These are phyloP conservation scores for Suillus bovinus DNA, from an alignment of 768 basidiomycete genomes.

Conservation along the genomic window DNA sequence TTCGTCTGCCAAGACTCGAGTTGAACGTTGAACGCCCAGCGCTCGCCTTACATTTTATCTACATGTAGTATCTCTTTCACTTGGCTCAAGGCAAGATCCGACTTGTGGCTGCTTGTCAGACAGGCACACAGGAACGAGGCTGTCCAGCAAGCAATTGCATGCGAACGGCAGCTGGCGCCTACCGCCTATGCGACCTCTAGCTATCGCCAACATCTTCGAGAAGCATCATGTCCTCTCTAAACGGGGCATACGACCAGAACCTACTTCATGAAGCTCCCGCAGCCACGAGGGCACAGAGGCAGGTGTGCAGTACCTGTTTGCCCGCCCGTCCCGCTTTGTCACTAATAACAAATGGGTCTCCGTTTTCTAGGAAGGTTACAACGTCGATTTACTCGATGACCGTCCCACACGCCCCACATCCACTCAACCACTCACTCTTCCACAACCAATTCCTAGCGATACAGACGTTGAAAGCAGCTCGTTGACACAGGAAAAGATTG, in stretches of 20 bases:
- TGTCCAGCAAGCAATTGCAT: constrained; percentile 22
- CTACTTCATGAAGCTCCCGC: constrained; percentile 41
- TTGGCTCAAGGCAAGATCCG: neutral
- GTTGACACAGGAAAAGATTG: constrained; percentile 15
- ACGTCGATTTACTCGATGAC: constrained; percentile 43
- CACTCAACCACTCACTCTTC: constrained; percentile 20
- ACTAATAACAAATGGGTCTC: neutral
- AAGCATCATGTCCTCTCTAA: constrained; percentile 25
- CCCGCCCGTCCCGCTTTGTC: neutral
- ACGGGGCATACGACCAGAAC: constrained; percentile 36
- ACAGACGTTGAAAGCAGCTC: constrained; percentile 14
- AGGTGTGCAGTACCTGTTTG: constrained; percentile 31
- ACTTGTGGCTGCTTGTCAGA: neutral
- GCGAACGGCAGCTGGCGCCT: constrained; percentile 21
- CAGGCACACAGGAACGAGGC: constrained; percentile 24
- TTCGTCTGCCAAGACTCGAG: neutral
- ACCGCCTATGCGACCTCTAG: constrained; percentile 12
- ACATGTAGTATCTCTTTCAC: too few relatives aligned
- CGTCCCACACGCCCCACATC: constrained; percentile 21
- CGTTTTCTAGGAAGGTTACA: constrained; percentile 50
- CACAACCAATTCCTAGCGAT: constrained; percentile 14
- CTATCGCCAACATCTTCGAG: neutral
- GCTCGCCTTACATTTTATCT: too few relatives aligned
- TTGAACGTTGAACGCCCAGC: neutral
- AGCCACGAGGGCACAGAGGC: constrained; percentile 44